Evolutionary conservation across 108 stramenopile species (phyloP), one percentile per base, ranked within the genome.

Genomic region (Schizochytrium sp.): DNA sequence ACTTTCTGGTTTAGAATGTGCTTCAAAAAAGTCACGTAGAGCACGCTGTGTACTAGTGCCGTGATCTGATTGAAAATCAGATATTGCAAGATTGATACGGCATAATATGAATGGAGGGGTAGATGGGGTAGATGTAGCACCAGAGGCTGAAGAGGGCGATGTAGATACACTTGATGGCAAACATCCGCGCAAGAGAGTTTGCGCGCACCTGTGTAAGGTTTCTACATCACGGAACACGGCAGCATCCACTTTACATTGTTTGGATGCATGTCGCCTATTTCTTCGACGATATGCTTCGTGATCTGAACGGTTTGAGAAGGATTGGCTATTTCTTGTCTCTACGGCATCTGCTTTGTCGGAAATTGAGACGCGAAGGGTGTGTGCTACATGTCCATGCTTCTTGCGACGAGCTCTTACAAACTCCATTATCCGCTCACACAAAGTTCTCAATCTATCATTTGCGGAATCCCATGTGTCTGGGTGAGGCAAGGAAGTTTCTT

Each of bases 381-480:
- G 47, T 5, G 76, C 50, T 38, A 83, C 50, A 5, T 83, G 50
- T 10, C 40, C 5, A 53, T 83, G 76, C 40, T 83, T 83, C 15
- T 55, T 2, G 15, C 53, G 47, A 10, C 76, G 47, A 0, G 45
- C 76, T 5, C 53, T 47, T 1, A 83, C 76, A 49, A 83, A 55
- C 17, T 83, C 76, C 53, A 55, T 55, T n/a, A 83, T 55, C 5
- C 76, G 47, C 15, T 7, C 47, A 40, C 76, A 83, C 28, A 83
- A 40, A 5, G 10, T 40, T 17, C 53, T 47, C 12, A 83, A 53
- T 2, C 76, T 0, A 7, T 10, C 76, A 10, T 55, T 42, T 28
- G 76, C 76, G 28, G 76, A 83, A 47, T 83, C 76, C 76, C 47
- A 55, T 8, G 76, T 83, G 76, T 83, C 53, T 8, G 76, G 76